Evolutionary conservation across 805 yeast genomes (phyloP), one percentile per base, ranked within the genome.

Genomic region (Candida railenensis): DNA sequence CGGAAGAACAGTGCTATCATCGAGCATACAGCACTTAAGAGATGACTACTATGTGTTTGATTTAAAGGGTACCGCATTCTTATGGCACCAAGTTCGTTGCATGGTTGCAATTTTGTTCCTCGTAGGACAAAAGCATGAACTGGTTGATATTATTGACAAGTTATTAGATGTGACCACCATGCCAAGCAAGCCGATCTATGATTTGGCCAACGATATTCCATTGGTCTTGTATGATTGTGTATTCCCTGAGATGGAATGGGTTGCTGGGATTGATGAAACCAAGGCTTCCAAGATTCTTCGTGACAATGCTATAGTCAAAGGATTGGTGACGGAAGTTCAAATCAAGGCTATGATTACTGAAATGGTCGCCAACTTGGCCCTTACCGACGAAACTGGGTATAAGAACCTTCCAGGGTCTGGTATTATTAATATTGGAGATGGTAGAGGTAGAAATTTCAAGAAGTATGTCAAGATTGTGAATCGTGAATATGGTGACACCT

Each of bases 81-180:
- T 94, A 46, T 94, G 98, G 98, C 98, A 94, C 62, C 99, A 94
- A 65, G 99, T 94, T 16, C 78, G 99, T 48, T 90, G 96, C 54
- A 94, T 94, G 94, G 80, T 90, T 70, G 96, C 96, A 0, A 72
- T 87, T 9, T 62, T 94, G 46, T 80, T 94, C 45, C 65, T 86
- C 20, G 82, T 90, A 5, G 99, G 97, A 0, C 96, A 90, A 63
- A 71, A 72, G 14, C 73, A 79, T 18, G 99, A 94, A 62, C 47
- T 61, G 0, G 85, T 89, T 0, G 57, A 63, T 1, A 63, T 89
- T 0, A 71, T 94, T 1, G 62, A 64, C 11, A 76, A 80, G 2
- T 67, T 94, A 48, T 62, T 91, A 38, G 77, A 92, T 55, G 67
- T 80, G 1, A 72, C 70, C 3, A 68, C 65, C 34, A 71, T 66